phyloP scores from a whole-genome alignment of 805 yeast genomes.

The Myxozyma lipomycoides region DNA sequence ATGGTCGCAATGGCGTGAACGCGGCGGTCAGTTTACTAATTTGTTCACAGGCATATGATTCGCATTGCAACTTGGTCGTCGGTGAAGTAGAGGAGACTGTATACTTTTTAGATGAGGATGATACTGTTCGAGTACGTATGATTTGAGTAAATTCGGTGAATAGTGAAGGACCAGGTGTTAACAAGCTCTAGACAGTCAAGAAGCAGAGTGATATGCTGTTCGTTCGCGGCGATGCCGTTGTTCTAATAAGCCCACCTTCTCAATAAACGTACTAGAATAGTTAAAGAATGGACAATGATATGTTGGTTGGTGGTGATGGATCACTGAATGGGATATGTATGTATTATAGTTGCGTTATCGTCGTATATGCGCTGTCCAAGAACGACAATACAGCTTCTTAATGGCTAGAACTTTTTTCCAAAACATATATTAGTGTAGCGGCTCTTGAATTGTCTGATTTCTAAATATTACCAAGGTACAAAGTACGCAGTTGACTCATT shows the following conservation, averaged over 20 bases:
- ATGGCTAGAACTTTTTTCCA: too few relatives aligned
- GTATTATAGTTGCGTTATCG: too few relatives aligned
- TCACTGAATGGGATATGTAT: too few relatives aligned
- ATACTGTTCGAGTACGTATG: conserved; percentile 30
- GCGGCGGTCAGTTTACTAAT: neutral
- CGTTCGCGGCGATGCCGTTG: conserved; percentile 97
- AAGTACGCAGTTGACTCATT: too few relatives aligned
- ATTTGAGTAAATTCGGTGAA: conserved; percentile 2
- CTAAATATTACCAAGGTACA: too few relatives aligned
- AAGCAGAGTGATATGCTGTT: conserved; percentile 77
- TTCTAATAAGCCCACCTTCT: conserved; percentile 57
- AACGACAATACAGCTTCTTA: too few relatives aligned
- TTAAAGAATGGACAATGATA: too few relatives aligned
- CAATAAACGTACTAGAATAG: too few relatives aligned
- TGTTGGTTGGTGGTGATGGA: too few relatives aligned
- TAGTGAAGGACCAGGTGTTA: conserved; percentile 2
- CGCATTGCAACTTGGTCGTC: conserved; percentile 92
- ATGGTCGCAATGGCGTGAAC: conserved; percentile 30
- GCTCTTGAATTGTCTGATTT: too few relatives aligned
- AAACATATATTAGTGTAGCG: too few relatives aligned
- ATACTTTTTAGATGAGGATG: conserved; percentile 52
- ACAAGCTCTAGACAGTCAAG: conserved; percentile 47
- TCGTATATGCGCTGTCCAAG: too few relatives aligned
- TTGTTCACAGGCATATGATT: conserved; percentile 65
- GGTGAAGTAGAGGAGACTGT: conserved; percentile 89